These are phyloP conservation scores for Triticum dicoccoides DNA, from an alignment of 176 grass and related monocot species.

Conservation along the genomic window DNA sequence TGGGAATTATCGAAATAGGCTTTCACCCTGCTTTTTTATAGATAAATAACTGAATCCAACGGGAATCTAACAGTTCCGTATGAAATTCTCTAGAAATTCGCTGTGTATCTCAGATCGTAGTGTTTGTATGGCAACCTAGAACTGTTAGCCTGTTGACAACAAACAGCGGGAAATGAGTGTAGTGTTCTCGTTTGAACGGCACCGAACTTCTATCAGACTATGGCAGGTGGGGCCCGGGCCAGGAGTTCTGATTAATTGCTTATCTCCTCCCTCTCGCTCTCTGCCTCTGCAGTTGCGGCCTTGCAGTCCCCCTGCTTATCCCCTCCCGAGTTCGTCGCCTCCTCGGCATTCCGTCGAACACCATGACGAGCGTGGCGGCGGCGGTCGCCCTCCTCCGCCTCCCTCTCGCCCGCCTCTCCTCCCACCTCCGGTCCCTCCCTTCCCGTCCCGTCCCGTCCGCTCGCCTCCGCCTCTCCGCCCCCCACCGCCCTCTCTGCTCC, in stretches of 20 bases:
- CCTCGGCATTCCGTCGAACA: constrained; percentile 43
- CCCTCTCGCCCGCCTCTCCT: constrained; percentile 38
- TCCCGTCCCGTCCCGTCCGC: constrained; percentile 1
- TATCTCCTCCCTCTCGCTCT: background rate
- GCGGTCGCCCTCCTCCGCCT: constrained; percentile 47
- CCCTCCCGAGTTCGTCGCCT: background rate
- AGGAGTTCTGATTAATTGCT: background rate
- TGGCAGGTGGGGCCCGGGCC: background rate
- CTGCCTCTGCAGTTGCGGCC: background rate
- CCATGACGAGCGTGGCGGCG: constrained; percentile 36
- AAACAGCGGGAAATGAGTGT: background rate
- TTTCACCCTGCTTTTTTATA: too few relatives aligned
- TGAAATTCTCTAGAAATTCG: too few relatives aligned
- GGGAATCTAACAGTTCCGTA: background rate
- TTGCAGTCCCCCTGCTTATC: constrained; percentile 19
- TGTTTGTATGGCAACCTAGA: background rate
- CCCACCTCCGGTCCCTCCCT: constrained; percentile 19
- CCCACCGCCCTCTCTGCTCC: constrained; percentile 24
- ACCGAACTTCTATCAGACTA: background rate
- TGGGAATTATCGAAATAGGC: background rate
- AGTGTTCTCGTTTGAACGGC: background rate
- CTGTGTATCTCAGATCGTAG: background rate
- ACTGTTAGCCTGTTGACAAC: background rate
- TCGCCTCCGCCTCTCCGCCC: constrained; percentile 15
- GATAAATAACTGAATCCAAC: background rate